Conservation (phyloP, 306 rosid species). For the Cyclanthera cordifolia region DNA sequence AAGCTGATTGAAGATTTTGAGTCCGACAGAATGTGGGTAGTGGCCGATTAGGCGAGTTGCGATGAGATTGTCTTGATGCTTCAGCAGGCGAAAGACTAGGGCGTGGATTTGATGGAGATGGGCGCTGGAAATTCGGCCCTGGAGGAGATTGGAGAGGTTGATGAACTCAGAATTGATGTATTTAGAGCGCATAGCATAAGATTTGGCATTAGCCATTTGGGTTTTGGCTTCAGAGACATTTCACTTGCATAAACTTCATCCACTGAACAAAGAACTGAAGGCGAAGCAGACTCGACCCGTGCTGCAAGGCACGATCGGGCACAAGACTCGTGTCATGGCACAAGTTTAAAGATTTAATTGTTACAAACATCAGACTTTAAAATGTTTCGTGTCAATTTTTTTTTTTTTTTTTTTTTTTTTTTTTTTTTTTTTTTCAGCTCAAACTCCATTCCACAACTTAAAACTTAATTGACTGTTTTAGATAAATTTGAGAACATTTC, state of each 20-base stretch:
- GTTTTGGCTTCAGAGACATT: neutral
- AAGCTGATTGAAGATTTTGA: conserved; percentile 30
- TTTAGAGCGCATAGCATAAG: conserved; percentile 12
- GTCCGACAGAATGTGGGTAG: conserved; percentile 31
- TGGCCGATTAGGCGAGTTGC: conserved; percentile 57
- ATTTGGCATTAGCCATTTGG: neutral
- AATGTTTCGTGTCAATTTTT: no score
- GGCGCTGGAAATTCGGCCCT: conserved; percentile 24
- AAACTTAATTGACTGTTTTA: no score
- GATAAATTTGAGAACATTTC: no score
- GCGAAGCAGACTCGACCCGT: no score
- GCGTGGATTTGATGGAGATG: conserved; percentile 47
- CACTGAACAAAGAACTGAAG: no score
- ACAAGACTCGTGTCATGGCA: no score
- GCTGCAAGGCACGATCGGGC: no score
- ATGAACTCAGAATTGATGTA: conserved; percentile 9
- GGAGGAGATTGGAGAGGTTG: conserved; percentile 25
- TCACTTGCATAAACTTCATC: neutral
- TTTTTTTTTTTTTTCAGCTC: no score
- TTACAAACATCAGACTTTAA: no score
- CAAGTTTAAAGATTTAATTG: no score
- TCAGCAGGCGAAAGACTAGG: conserved; percentile 28
- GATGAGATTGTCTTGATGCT: conserved; percentile 43
- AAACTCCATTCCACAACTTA: no score
- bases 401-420: no score